Evolutionary conservation across 2,329 filamentous ascomycete genomes (phyloP).

Genomic region (Fusarium paranaense): DNA sequence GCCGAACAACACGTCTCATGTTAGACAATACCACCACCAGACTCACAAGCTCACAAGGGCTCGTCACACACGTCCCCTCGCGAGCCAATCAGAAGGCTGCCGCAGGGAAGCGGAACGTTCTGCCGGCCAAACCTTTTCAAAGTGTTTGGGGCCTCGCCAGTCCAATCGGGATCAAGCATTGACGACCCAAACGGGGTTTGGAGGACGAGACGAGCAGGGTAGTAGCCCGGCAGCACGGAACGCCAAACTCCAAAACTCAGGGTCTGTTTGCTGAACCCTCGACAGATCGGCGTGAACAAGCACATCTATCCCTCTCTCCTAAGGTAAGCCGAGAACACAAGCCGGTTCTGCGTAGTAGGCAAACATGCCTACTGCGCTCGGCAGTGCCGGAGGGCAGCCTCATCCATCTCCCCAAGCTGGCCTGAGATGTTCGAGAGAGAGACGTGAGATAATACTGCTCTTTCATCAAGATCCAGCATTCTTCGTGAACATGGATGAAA

Average conservation of each 20-base stretch:
- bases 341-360: background rate
- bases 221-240: constrained; percentile 21
- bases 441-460: background rate
- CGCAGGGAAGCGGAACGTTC: constrained; percentile 13
- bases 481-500: background rate
- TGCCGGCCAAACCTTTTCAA: constrained; percentile 18
- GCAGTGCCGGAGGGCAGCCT: background rate
- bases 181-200: constrained; percentile 14
- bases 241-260: constrained; percentile 5
- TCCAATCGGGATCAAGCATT: constrained; percentile 26
- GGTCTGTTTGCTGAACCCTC: background rate
- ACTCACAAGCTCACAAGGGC: constrained; percentile 11
- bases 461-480: background rate
- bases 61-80: constrained; percentile 27
- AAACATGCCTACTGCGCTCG: background rate
- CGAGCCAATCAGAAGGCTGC: constrained; percentile 25
- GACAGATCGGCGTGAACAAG: background rate
- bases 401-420: background rate
- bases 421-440: background rate
- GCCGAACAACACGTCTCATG: constrained; percentile 3
- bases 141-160: constrained; percentile 4
- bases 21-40: constrained; percentile 15
- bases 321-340: background rate
- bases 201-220: constrained; percentile 9
- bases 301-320: background rate